A percentile compares a stretch with the other conserved stretches of the same genome.
These are phyloP conservation scores for Oryza longistaminata DNA, from an alignment of 176 grass and related monocot genomes.

Conservation along the genomic window DNA sequence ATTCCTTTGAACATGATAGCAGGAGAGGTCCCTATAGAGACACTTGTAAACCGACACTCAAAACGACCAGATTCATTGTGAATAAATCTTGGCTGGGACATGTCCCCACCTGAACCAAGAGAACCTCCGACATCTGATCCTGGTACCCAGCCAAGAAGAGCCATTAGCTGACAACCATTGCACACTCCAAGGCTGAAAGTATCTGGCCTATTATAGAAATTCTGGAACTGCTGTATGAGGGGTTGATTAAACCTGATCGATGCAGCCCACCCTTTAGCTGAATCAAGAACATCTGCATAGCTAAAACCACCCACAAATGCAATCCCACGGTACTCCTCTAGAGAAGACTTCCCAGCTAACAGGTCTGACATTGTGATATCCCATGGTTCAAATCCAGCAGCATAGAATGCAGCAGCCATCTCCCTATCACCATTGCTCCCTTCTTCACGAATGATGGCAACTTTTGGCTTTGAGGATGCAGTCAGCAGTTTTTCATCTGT, in stretches of 20 bases:
- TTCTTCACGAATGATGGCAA: slow-evolving; percentile 96
- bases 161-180: slow-evolving; percentile 95
- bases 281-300: slow-evolving; percentile 88
- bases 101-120: slow-evolving; percentile 59
- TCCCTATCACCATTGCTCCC: slow-evolving; percentile 92
- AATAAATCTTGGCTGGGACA: slow-evolving; percentile 91
- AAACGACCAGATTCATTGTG: slow-evolving; percentile 91
- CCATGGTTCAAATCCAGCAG: slow-evolving; percentile 92
- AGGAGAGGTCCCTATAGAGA: slow-evolving; percentile 63
- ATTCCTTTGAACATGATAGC: slow-evolving; percentile 93
- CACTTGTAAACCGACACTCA: slow-evolving; percentile 79
- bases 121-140: slow-evolving; percentile 59
- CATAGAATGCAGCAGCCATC: slow-evolving; percentile 85
- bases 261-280: slow-evolving; percentile 90
- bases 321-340: slow-evolving; percentile 64
- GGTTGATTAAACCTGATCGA: slow-evolving; percentile 86
- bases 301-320: slow-evolving; percentile 97
- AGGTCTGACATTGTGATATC: slow-evolving; percentile 85
- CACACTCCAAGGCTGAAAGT: slow-evolving; percentile 96
- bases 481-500: slow-evolving; percentile 55
- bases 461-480: slow-evolving; percentile 72
- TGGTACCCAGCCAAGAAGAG: slow-evolving; percentile 96
- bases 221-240: slow-evolving; percentile 75
- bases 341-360: slow-evolving; percentile 52
- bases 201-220: slow-evolving; percentile 75